Percentiles rank a stretch among this genome's conserved stretches.
phyloP scores from a whole-genome alignment of 768 basidiomycete species.

The Russula earlei region DNA sequence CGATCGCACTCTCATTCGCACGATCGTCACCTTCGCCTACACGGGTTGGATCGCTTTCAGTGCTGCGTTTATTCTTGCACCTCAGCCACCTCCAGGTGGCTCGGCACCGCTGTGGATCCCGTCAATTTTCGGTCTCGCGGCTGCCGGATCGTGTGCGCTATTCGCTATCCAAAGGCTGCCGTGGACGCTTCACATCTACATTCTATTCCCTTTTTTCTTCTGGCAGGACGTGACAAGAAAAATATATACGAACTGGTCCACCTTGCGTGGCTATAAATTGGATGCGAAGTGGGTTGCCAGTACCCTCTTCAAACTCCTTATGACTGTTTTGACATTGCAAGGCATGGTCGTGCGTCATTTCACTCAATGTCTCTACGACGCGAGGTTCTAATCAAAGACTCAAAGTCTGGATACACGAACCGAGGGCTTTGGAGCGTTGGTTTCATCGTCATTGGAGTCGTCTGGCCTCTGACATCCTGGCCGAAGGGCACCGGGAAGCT shows the following conservation, averaged over 20 bases:
- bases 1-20: slow-evolving; percentile 62
- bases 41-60: slow-evolving; percentile 68
- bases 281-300: neutral
- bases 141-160: slow-evolving; percentile 36
- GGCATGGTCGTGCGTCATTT: slow-evolving; percentile 59
- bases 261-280: neutral
- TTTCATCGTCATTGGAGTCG: slow-evolving; percentile 45
- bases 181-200: slow-evolving; percentile 67
- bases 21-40: slow-evolving; percentile 64
- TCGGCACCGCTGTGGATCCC: neutral
- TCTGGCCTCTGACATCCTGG: slow-evolving; percentile 59
- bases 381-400: neutral
- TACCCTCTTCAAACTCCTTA: slow-evolving; percentile 23
- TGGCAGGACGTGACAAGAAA: slow-evolving; percentile 44
- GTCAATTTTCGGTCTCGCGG: slow-evolving; percentile 21
- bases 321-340: slow-evolving; percentile 40
- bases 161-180: slow-evolving; percentile 61
- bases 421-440: slow-evolving; percentile 66
- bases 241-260: neutral
- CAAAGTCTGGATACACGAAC: slow-evolving; percentile 59
- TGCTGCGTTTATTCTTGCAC: slow-evolving; percentile 46
- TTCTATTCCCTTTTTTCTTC: slow-evolving; percentile 67
- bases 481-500: slow-evolving; percentile 26
- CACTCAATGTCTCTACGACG: neutral
- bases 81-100: slow-evolving; percentile 19